Base-by-base conservation (phyloP, 306 rosid genomes). In the Rosa rugosa region DNA sequence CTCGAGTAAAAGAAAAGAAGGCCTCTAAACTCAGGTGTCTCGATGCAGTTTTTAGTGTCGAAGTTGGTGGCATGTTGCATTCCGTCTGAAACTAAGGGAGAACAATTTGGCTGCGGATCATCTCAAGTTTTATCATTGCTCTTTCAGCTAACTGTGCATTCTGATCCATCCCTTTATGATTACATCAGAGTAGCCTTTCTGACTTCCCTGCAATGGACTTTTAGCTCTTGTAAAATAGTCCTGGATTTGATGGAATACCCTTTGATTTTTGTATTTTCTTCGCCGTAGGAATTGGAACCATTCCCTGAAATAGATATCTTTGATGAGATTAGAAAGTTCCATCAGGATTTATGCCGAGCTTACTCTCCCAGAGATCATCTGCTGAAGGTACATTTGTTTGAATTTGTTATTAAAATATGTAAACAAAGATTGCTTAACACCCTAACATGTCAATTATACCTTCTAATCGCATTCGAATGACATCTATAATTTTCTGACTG, bases 31-130 rank as follows among this genome's bases (percentile, higher is more conserved):
- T 53, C 14, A 7, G 31, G 34, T 56, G 34, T 78, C 56, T 67
- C 45, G 63, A 75, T 78, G 76, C 88, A 94, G 98, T 92, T 90
- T 84, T 81, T 94, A 81, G 96, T 91, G 74, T 92, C 98, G 38
- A 92, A 92, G 87, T 84, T 94, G 89, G 95, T 94, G 83, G 88
- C 84, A 1, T 89, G 93, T 85, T 94, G 93, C 82, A 81, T 83
- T 89, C 89, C 92, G 65, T 83, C 86, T 56, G 79, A 89, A 80
- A 78, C 79, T 80, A 74, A 87, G 76, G 88, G 86, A 64, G 89
- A 79, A 18, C 57, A 38, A 78, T 73, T 73, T 49, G 84, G 85
- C 78, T 65, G 83, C 40, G 69, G 70, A 65, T 84, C 89, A 50
- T 86, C 97, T 70, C 90, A 80, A 76, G 87, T 88, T 82, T 75